Conservation (phyloP, 2,329 filamentous ascomycete species). For the Epicoccum nigrum region DNA sequence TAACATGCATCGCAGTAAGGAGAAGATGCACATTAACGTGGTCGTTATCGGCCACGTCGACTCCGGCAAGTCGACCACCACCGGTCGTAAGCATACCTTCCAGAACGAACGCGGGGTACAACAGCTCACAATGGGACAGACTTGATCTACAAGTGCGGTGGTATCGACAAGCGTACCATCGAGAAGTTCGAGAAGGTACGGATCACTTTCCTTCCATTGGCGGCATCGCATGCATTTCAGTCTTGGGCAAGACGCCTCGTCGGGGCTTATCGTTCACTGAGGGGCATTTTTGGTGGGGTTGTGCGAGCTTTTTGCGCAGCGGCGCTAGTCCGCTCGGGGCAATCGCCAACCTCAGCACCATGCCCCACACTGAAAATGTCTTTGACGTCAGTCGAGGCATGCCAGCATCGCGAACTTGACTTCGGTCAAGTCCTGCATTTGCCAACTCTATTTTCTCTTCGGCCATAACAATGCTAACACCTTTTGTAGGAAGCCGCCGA, state of each 20-base stretch:
- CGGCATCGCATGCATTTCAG: constrained; percentile 15
- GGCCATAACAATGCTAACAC: constrained; percentile 40
- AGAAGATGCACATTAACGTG: constrained; percentile 92
- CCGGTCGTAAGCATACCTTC: constrained; percentile 67
- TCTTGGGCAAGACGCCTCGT: constrained; percentile 34
- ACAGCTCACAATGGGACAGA: constrained; percentile 58
- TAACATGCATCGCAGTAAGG: constrained; percentile 71
- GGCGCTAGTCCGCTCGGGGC: constrained; percentile 41
- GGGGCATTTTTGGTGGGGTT: constrained; percentile 51
- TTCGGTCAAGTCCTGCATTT: neutral
- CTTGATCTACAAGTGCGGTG: constrained; percentile 99
- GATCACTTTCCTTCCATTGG: constrained; percentile 24
- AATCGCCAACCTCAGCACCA: constrained; percentile 41
- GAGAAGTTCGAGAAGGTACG: constrained; percentile 99
- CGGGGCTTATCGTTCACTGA: constrained; percentile 37
- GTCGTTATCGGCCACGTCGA: constrained; percentile 99
- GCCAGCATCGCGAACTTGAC: constrained; percentile 13
- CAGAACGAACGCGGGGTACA: constrained; percentile 37
- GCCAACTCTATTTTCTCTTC: too few relatives aligned
- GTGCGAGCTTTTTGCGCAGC: constrained; percentile 46
- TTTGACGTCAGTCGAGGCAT: too few relatives aligned
- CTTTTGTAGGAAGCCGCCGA: constrained; percentile 87
- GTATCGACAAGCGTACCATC: constrained; percentile 99
- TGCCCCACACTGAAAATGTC: constrained; percentile 38
- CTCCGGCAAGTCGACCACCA: constrained; percentile 98